phyloP scores from a whole-genome alignment of 768 basidiomycete species.

The Suillus occidentalis region DNA sequence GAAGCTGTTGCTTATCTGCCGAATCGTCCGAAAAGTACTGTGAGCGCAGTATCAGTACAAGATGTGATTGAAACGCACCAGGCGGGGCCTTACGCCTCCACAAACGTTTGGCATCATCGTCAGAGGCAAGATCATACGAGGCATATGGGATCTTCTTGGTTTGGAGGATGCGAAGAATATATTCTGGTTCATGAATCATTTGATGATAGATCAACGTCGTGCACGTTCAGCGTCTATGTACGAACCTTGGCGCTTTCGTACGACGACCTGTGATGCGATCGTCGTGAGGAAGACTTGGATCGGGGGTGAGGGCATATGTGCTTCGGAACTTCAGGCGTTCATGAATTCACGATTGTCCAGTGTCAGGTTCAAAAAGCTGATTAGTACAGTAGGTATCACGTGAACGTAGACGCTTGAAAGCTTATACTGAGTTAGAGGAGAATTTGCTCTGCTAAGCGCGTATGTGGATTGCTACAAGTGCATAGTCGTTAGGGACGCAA shows the following conservation, averaged over 20 bases:
- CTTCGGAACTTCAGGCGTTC: not conserved
- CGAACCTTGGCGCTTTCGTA: constrained; percentile 78
- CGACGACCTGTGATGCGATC: constrained; percentile 75
- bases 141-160: constrained; percentile 82
- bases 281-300: constrained; percentile 84
- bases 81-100: constrained; percentile 82
- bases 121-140: constrained; percentile 83
- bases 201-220: constrained; percentile 1
- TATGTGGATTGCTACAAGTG: not conserved
- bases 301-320: constrained; percentile 73
- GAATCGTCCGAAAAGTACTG: constrained; percentile 12
- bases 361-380: not conserved
- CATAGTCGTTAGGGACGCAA: not conserved
- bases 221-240: constrained; percentile 1
- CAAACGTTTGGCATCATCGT: constrained; percentile 73
- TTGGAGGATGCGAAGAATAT: constrained; percentile 78
- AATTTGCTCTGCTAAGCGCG: not conserved
- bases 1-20: constrained; percentile 79
- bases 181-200: constrained; percentile 48
- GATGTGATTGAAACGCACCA: constrained; percentile 38
- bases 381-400: not conserved
- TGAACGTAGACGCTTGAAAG: not conserved
- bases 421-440: not conserved
- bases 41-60: not conserved
- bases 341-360: not conserved